Conservation (phyloP, 2,329 filamentous ascomycete species). For the Verticillium alfalfae region DNA sequence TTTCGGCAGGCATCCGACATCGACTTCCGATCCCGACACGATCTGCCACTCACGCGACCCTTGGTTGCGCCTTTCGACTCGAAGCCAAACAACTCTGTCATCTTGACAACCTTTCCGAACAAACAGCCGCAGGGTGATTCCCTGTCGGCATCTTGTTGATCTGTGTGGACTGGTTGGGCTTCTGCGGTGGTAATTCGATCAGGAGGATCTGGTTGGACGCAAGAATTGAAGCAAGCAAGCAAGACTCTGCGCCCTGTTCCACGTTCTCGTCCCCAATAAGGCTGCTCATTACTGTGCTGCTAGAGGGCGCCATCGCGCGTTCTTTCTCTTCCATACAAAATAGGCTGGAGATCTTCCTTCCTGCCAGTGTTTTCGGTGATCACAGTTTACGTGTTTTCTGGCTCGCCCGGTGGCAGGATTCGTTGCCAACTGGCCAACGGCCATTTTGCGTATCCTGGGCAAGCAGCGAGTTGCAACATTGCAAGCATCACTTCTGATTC, state of each 20-base stretch:
- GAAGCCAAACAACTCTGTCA: not conserved
- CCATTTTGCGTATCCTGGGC: not conserved
- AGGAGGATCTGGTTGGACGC: conserved; percentile 1
- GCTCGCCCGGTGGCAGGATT: not conserved
- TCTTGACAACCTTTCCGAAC: not conserved
- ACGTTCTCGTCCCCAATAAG: not conserved
- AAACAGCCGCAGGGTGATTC: conserved; percentile 5
- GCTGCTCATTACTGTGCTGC: not conserved
- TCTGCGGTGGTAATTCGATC: conserved; percentile 1
- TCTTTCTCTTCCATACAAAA: not conserved
- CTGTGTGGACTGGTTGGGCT: conserved; percentile 11
- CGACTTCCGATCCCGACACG: not conserved
- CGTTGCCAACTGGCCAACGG: not conserved
- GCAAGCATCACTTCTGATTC: not conserved
- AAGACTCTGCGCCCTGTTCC: not conserved
- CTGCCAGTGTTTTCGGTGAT: not conserved
- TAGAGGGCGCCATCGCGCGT: not conserved
- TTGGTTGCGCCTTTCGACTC: not conserved
- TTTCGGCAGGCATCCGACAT: not conserved
- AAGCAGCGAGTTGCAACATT: not conserved
- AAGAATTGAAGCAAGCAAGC: conserved; percentile 3
- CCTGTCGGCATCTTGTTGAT: conserved; percentile 4
- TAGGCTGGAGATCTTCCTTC: not conserved
- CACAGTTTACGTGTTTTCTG: not conserved
- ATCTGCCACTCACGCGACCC: not conserved